A percentile compares a stretch with the other conserved stretches of the same genome.
Conservation (phyloP, 2,329 filamentous ascomycete species). For the Neonectria ditissima region DNA sequence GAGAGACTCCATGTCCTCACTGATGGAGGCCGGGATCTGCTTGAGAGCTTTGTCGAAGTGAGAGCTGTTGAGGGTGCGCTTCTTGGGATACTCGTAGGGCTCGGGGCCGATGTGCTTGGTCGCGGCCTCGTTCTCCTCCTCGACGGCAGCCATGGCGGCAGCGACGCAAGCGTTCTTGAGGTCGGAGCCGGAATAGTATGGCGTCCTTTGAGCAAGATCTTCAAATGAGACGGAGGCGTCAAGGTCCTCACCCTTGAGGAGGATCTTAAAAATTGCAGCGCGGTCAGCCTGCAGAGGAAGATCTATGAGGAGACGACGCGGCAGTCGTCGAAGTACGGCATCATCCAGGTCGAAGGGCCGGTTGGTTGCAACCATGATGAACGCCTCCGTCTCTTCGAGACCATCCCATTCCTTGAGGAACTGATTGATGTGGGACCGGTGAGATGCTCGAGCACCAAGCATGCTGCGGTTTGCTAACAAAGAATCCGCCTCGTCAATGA, state of each 20-base stretch:
- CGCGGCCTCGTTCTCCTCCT: conserved; percentile 72
- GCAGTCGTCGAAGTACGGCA: conserved; percentile 81
- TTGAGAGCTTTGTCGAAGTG: conserved; percentile 90
- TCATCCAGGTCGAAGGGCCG: conserved; percentile 95
- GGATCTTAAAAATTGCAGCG: conserved; percentile 75
- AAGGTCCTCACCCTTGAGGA: conserved; percentile 76
- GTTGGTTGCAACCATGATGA: conserved; percentile 99
- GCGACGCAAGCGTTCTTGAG: conserved; percentile 86
- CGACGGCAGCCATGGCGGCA: conserved; percentile 81
- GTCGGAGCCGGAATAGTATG: conserved; percentile 85
- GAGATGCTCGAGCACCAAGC: conserved; percentile 73
- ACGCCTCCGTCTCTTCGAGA: conserved; percentile 82
- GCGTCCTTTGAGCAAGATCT: conserved; percentile 73
- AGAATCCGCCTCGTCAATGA: conserved; percentile 96
- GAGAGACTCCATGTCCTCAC: conserved; percentile 90
- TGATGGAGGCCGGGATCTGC: conserved; percentile 93
- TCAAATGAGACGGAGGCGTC: conserved; percentile 71
- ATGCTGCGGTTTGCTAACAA: conserved; percentile 83
- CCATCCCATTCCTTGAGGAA: conserved; percentile 98
- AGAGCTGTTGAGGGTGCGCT: conserved; percentile 62
- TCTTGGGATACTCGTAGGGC: conserved; percentile 72
- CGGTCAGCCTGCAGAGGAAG: conserved; percentile 75
- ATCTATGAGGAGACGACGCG: conserved; percentile 79
- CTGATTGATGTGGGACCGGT: conserved; percentile 94
- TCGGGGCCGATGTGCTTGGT: conserved; percentile 53